Evolutionary conservation across 202 grass and related monocot genomes (phyloP), one percentile per base, ranked within the genome.

Genomic region (Digitaria exilis): DNA sequence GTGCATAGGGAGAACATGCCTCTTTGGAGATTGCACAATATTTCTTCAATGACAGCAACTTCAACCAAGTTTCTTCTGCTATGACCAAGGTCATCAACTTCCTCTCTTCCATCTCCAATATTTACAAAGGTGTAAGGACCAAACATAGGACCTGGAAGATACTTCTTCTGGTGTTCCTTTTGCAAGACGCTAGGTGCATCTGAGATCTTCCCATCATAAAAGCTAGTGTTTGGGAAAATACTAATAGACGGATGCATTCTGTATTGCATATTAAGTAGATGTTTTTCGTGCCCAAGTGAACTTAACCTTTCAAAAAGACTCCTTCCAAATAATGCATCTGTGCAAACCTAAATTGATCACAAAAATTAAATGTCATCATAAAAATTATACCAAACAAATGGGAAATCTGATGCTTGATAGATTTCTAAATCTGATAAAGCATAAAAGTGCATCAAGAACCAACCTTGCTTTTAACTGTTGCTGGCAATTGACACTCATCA

Each of bases 191-290:
- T 89, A 85, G 86, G 86, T 19, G 71, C 88, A 87, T 97, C 78
- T 15, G 77, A 83, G 52, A 97, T 77, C 76, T 86, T 84, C 21
- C 76, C 64, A 0, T 63, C 58, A 32, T 97, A 97, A 80, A 97
- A 97, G 9, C 62, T 90, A 16, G 9, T 66, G 74, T 89, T 89
- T 7, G 94, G 88, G 59, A 97, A 97, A 18, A 73, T 72, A 72
- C 91, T 97, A 22, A 97, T 93, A 15, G 50, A 86, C 19, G 94
- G 94, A 61, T 97, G 94, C 94, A 97, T 97, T 76, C 91, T 84
- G 49, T 97, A 97, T 81, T 97, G 94, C 81, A 87, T 69, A 58
- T 87, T 87, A 5, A 97, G 88, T 48, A 97, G 59, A 65, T 93
- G 84, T 11, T 91, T 97, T 82, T 84, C 60, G 8, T 91, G 89